A percentile compares a stretch with the other conserved stretches of the same genome.
phyloP scores from a whole-genome alignment of 2,329 filamentous ascomycete genomes.

The Pseudogymnoascus sp. region DNA sequence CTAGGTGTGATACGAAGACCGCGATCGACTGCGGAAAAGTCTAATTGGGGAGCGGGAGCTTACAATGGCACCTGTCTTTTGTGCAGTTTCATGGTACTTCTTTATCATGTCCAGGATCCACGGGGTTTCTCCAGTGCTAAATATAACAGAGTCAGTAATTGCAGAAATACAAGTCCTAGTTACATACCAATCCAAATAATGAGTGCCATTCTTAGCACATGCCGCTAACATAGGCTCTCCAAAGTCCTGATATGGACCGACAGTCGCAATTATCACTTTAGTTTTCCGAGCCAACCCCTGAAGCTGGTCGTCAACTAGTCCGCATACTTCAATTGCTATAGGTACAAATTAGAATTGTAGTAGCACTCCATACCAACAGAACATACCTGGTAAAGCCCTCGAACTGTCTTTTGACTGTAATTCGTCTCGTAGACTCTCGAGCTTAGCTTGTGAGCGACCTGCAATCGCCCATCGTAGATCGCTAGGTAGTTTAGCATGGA shows the following conservation, averaged over 20 bases:
- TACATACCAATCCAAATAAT: slow-evolving; percentile 45
- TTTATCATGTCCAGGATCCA: slow-evolving; percentile 51
- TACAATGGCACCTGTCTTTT: slow-evolving; percentile 47
- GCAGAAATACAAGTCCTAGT: not conserved
- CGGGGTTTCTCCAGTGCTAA: slow-evolving; percentile 51
- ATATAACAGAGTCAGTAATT: not conserved
- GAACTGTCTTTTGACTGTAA: not conserved
- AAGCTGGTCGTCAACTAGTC: slow-evolving; percentile 40
- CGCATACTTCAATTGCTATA: slow-evolving; percentile 46
- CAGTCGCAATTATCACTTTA: slow-evolving; percentile 47
- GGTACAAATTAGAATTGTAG: not conserved
- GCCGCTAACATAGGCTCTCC: slow-evolving; percentile 53
- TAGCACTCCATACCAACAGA: not conserved
- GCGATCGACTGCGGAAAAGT: slow-evolving; percentile 28
- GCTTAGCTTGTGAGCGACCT: slow-evolving; percentile 69
- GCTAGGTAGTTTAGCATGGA: slow-evolving; percentile 61
- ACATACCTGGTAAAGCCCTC: not conserved
- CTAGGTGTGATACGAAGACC: not conserved
- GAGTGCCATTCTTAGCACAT: slow-evolving; percentile 54
- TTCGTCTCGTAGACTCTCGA: slow-evolving; percentile 47
- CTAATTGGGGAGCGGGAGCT: slow-evolving; percentile 45
- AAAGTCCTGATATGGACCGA: slow-evolving; percentile 51
- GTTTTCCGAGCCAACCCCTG: slow-evolving; percentile 46
- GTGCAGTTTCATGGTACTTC: slow-evolving; percentile 47
- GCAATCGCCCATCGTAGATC: slow-evolving; percentile 82